phyloP scores from a whole-genome alignment of 192 early-diverging fungal species.

The Cetraspora pellucida region DNA sequence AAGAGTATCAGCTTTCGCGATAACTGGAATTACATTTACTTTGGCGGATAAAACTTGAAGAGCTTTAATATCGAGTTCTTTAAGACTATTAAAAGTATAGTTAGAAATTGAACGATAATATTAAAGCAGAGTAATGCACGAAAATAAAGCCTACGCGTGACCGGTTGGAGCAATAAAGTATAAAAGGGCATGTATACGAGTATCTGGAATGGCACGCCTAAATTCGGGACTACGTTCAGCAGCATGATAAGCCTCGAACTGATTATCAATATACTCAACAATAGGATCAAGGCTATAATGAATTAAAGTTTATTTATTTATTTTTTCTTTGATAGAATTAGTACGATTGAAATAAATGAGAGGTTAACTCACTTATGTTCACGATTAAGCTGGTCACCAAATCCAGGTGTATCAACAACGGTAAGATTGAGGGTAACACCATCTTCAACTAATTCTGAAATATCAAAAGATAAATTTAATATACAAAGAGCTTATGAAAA shows the following conservation, averaged over 20 bases:
- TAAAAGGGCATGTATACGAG: slow-evolving; percentile 92
- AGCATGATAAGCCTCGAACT: slow-evolving; percentile 87
- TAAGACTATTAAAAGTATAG: slow-evolving; percentile 41
- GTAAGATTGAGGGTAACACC: slow-evolving; percentile 88
- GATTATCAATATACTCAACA: slow-evolving; percentile 94
- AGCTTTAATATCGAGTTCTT: slow-evolving; percentile 63
- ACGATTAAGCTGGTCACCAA: slow-evolving; percentile 85
- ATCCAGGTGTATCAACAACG: slow-evolving; percentile 89
- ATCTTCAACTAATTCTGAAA: slow-evolving; percentile 86
- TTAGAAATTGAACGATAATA: slow-evolving; percentile 6
- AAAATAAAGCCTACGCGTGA: slow-evolving; percentile 66
- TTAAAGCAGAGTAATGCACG: not conserved
- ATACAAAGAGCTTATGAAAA: not conserved
- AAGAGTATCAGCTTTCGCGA: slow-evolving; percentile 81
- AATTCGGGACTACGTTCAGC: slow-evolving; percentile 77
- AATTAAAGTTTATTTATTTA: not conserved
- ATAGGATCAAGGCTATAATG: slow-evolving; percentile 81
- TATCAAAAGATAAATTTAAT: slow-evolving; percentile 28
- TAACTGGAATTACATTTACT: slow-evolving; percentile 84
- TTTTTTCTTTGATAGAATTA: not conserved
- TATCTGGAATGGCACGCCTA: slow-evolving; percentile 79
- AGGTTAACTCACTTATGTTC: slow-evolving; percentile 67
- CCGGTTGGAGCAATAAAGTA: slow-evolving; percentile 98
- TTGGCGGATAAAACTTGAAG: slow-evolving; percentile 69
- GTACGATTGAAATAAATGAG: not conserved